Base-by-base conservation (phyloP, 495 filamentous ascomycete genomes). In the Copromyces sp. region DNA sequence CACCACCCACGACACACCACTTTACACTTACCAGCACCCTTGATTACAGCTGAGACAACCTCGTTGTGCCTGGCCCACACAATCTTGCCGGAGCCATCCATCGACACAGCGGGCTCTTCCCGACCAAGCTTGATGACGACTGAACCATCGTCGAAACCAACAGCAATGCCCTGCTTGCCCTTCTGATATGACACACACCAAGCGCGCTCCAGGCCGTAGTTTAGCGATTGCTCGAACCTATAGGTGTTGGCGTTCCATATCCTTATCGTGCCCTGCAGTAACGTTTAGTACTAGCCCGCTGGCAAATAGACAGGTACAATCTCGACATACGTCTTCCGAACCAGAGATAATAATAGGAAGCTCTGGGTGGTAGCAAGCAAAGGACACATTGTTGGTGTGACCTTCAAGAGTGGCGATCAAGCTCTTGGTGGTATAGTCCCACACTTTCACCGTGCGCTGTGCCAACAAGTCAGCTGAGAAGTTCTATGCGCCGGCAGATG, bases 241-340 rank as follows among this genome's bases (percentile, higher is more conserved):
- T 98, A 98, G 68, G 95, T 97, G 76, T 96, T 95, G 71, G 96
- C 94, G 79, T 99, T 95, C 95, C 95, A 99, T 81, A 98, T 95
- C 84, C 97, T 97, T 72, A 99, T 88, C 5, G 95, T 98, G 69
- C 95, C 94, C 79, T 81, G 17, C 16, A 17, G 14, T 7, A 0
- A 6, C 17, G 0, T 41, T 76, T n/a, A 77, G 73, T 65, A 68
- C 16, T 3, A 4, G 38, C 1, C 29, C 17, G 17, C 12, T 3
- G 5, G n/a, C 6, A 12, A 3, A 7, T 9, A 11, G 9, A 38
- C 40, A 16, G 20, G n/a, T 2, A 0, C 0, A 24, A 3, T 14
- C 0, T 9, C 2, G 20, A 75, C 79, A 2, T 79, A 81, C 83
- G 82, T 99, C 95, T 81, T 99, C 95, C 17, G 94, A 97, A 74